Base-by-base conservation (phyloP, 805 yeast species). In the Limtongia smithiae region DNA sequence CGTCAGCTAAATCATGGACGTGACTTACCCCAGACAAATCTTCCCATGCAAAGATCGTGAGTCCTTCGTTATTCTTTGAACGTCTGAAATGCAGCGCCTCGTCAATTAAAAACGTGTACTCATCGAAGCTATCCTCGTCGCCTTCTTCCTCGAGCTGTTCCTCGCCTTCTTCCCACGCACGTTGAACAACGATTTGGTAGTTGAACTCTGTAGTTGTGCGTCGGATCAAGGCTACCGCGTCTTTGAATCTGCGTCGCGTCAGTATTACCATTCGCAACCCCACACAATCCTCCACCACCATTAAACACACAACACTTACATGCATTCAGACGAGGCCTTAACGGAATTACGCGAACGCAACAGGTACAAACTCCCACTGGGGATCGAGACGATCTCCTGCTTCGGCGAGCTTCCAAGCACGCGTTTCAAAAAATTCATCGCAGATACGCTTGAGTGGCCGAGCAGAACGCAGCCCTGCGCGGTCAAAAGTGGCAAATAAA, bases 311-410 rank as follows among this genome's bases (percentile, higher is more conserved):
- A 21, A 20, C 14, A 52, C 63, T 28, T 54, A 60, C 63, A 72
- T 64, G 55, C 71, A 67, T 66, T 93, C 97, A 31, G 81, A 72
- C 22, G 81, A 89, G 7, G 96, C 90, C 64, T 88, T 87, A 11
- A 96, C 96, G 2, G 95, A 85, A 20, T 74, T 75, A 4, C 85
- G 84, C 1, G 85, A 75, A 41, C 97, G 72, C 15, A 84, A 75
- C 38, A 91, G 72, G 62, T 74, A 85, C 40, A 91, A 74, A 67
- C 82, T 83, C 2, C 97, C 97, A 0, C 83, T 76, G 1, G 95
- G 87, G 41, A 93, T 74, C 60, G 77, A 73, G 8, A 81, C 47
- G 46, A 48, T 34, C 47, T 48, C 51, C 25, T 30, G 47, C 47
- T 42, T 48, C 20, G 42, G 46, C 39, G 43, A 21, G 40, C 51